These are phyloP conservation scores for Diaporthe sp. DNA, from an alignment of 2,329 filamentous ascomycete species.

Conservation along the genomic window DNA sequence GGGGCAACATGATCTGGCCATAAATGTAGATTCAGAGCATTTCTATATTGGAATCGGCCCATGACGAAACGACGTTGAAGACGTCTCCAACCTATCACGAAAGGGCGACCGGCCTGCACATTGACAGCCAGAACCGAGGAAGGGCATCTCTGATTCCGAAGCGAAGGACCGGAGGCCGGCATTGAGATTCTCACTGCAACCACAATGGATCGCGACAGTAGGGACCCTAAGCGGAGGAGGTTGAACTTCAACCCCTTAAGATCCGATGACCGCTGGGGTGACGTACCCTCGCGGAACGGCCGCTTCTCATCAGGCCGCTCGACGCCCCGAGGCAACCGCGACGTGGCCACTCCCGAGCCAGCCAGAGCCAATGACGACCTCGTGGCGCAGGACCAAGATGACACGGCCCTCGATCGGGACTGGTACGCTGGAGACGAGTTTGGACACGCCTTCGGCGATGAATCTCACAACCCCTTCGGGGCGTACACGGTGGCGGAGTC, in stretches of 20 bases:
- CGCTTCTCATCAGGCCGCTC: constrained; percentile 45
- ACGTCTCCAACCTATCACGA: not conserved
- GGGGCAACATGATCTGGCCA: not conserved
- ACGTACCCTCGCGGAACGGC: constrained; percentile 61
- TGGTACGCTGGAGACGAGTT: constrained; percentile 94
- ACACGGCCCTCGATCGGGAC: constrained; percentile 86
- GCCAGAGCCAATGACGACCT: constrained; percentile 59
- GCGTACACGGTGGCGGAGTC: constrained; percentile 78
- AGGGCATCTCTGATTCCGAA: not conserved
- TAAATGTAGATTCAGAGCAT: no score
- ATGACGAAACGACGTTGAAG: not conserved
- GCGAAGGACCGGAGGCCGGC: not conserved
- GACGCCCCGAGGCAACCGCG: constrained; percentile 47
- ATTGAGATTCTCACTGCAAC: not conserved
- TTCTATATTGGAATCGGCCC: not conserved
- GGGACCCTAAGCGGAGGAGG: constrained; percentile 67
- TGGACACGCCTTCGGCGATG: constrained; percentile 86
- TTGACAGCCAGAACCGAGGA: not conserved
- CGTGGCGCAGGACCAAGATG: constrained; percentile 76
- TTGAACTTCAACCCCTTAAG: constrained; percentile 70
- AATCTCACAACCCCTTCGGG: constrained; percentile 92
- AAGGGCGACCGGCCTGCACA: not conserved
- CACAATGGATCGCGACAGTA: constrained; percentile 48
- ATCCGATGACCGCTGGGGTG: constrained; percentile 68
- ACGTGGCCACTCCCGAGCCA: constrained; percentile 53